phyloP scores from a whole-genome alignment of 441 rosid species.

The Arabidopsis hybrid region DNA sequence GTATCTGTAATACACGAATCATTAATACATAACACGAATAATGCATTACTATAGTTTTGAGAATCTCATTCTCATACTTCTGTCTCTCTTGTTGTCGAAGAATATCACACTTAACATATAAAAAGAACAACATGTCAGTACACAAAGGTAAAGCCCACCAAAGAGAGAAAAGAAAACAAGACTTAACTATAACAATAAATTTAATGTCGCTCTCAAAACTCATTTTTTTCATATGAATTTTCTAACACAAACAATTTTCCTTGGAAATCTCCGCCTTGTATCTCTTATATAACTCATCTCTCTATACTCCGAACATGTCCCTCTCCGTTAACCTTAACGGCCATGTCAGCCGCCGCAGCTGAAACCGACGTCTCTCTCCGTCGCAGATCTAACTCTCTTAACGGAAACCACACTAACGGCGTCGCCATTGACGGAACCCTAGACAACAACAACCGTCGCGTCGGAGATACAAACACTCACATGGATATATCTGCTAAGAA shows the following conservation, averaged over 20 bases:
- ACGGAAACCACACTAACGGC: slow-evolving; percentile 36
- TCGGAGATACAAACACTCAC: not conserved
- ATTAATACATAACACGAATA: not conserved
- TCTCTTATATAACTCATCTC: slow-evolving; percentile 36
- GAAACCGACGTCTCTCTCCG: slow-evolving; percentile 24
- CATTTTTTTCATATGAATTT: slow-evolving; percentile 17
- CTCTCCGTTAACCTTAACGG: slow-evolving; percentile 18
- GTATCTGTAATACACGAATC: not conserved
- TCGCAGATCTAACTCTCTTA: slow-evolving; percentile 38
- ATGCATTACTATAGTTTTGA: not conserved
- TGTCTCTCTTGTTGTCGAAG: not conserved
- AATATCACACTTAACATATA: not conserved
- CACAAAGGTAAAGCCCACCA: slow-evolving; percentile 24
- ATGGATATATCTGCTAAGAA: slow-evolving; percentile 30
- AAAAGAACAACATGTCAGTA: slow-evolving; percentile 12
- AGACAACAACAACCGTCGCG: not conserved
- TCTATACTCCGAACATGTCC: slow-evolving; percentile 23
- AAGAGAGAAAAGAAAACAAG: not conserved
- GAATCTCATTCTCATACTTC: slow-evolving; percentile 9
- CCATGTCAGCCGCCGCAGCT: slow-evolving; percentile 41
- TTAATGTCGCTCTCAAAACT: slow-evolving; percentile 22
- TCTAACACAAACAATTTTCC: slow-evolving; percentile 16
- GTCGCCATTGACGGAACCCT: slow-evolving; percentile 1
- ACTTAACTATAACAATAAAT: not conserved
- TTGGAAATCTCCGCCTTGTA: slow-evolving; percentile 47